Conservation (phyloP, 495 filamentous ascomycete genomes). For the Chaetomium fimeti region DNA sequence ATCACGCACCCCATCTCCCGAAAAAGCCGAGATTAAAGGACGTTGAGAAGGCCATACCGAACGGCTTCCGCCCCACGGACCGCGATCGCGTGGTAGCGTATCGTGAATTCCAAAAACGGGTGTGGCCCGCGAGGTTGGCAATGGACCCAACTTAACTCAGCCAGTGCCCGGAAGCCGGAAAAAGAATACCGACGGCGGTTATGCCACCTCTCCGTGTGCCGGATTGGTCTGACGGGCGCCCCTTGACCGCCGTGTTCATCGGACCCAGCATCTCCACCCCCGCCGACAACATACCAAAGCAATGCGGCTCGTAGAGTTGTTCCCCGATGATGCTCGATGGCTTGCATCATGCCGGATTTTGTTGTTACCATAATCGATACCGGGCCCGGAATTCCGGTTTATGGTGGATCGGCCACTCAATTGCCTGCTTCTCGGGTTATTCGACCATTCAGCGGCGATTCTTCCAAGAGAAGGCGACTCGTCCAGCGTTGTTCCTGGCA, state of each 20-base stretch:
- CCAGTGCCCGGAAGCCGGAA: conserved; percentile 1
- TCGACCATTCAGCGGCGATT: background rate
- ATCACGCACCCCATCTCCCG: background rate
- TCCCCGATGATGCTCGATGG: background rate
- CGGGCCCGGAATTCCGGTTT: conserved; percentile 3
- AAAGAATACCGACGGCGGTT: conserved; percentile 12
- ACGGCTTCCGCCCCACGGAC: conserved; percentile 4
- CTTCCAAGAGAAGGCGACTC: background rate
- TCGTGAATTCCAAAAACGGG: background rate
- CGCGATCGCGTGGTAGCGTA: conserved; percentile 4
- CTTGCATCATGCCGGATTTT: background rate
- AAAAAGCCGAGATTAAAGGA: conserved; percentile 24
- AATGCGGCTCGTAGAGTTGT: background rate
- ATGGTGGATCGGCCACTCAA: background rate
- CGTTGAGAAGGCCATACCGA: background rate
- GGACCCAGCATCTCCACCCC: background rate
- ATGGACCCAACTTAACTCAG: too few species aligned
- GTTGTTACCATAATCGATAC: background rate
- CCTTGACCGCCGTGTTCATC: background rate
- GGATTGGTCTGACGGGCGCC: conserved; percentile 3
- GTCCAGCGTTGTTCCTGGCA: background rate
- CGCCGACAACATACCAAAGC: background rate
- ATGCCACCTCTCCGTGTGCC: conserved; percentile 11
- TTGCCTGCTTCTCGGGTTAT: background rate
- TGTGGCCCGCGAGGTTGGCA: background rate